These are phyloP conservation scores for Protomyces gravidus DNA, from an alignment of 1,139 yeast species.

Conservation along the genomic window DNA sequence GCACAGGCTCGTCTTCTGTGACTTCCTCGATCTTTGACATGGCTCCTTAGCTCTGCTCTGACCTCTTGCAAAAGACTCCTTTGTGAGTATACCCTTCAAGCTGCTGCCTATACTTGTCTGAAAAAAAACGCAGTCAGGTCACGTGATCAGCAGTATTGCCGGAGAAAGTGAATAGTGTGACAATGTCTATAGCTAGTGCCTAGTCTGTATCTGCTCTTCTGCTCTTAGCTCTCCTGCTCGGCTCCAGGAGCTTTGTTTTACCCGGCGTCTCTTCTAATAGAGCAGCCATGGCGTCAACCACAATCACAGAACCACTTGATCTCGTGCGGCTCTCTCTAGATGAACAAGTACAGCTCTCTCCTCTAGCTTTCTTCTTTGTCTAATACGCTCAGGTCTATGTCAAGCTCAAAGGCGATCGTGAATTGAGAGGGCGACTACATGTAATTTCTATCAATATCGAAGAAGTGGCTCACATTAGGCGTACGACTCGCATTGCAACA, in stretches of 20 bases:
- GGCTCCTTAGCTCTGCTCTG: too few relatives aligned
- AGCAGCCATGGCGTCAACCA: constrained; percentile 5
- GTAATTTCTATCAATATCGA: constrained; percentile 38
- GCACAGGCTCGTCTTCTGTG: constrained; percentile 20
- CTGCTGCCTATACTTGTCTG: too few relatives aligned
- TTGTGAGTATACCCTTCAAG: too few relatives aligned
- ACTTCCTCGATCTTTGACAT: constrained; percentile 28
- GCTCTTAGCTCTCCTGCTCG: too few relatives aligned
- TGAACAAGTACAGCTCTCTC: constrained; percentile 44
- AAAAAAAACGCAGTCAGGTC: neutral
- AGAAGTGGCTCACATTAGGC: constrained; percentile 5
- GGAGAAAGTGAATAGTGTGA: too few relatives aligned
- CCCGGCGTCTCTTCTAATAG: too few relatives aligned
- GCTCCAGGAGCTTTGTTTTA: too few relatives aligned
- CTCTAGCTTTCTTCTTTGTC: neutral
- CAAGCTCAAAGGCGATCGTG: constrained; percentile 94
- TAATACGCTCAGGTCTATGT: constrained; percentile 55
- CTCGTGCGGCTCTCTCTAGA: constrained; percentile 80
- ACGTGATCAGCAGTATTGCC: too few relatives aligned
- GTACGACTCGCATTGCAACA: constrained; percentile 45
- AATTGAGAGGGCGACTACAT: constrained; percentile 82
- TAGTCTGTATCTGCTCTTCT: too few relatives aligned
- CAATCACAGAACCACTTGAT: constrained; percentile 64
- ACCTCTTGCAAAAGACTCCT: too few relatives aligned
- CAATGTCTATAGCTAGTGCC: too few relatives aligned